Evolutionary conservation across 2,329 filamentous ascomycete species (phyloP), one percentile per base, ranked within the genome.

Genomic region (Cladosporium oxysporum): DNA sequence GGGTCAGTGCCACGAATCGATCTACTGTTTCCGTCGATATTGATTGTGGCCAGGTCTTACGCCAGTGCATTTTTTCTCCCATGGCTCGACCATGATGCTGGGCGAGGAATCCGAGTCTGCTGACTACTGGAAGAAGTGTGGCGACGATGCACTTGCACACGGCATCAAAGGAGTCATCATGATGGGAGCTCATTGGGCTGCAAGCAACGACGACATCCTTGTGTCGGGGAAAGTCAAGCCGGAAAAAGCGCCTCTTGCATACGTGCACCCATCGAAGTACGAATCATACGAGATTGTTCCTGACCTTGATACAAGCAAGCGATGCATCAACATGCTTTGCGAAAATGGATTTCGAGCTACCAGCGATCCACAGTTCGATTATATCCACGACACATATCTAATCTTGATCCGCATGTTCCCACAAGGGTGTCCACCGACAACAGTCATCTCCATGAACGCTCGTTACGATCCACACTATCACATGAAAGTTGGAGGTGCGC

Each of bases 81-180:
- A 90, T 83, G 88, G 88, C 72, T 89, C 87, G 16, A 90, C 88
- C 47, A 89, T 89, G 87, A 90, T 90, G 88, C 78, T 90, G 14
- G 88, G 87, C 37, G 88, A 90, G 72, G 83, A 88, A 70, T 86
- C 84, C 16, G 75, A 79, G 2, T 88, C 87, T 0, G 87, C 87
- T 11, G 80, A 82, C 21, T 90, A 89, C 77, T 90, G 88, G 88
- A 88, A 88, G 73, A 81, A 83, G 68, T 85, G 84, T 70, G 88
- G 88, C 58, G 86, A 90, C 69, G 85, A 85, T 67, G 88, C 88
- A 2, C 81, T 89, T 5, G 82, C 81, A 5, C 77, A 86, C 66
- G 82, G 82, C 16, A 82, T 90, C 75, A 86, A 88, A 75, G 85
- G 87, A 44, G 79, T 90, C 2, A 79, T 90, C 41, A 88, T 90